Conservation (phyloP, 192 early-diverging fungal species). For the Helicostylum pulchrum region DNA sequence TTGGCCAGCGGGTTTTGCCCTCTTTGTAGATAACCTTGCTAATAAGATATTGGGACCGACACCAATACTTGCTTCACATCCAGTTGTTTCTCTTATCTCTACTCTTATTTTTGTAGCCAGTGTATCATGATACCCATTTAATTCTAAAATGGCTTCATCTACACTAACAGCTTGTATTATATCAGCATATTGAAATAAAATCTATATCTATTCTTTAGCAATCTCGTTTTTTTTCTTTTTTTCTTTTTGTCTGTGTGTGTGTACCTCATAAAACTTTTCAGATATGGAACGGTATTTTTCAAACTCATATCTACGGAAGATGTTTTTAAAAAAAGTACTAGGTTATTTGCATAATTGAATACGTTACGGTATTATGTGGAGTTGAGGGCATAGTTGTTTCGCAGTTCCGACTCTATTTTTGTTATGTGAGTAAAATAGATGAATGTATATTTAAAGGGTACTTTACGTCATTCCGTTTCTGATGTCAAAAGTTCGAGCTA, state of each 20-base stretch:
- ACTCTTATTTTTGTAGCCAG: conserved; percentile 57
- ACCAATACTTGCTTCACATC: conserved; percentile 73
- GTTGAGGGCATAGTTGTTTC: conserved; percentile 57
- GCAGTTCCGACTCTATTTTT: conserved; percentile 57
- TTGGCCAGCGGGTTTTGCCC: conserved; percentile 70
- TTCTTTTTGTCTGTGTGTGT: not conserved
- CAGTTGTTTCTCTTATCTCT: conserved; percentile 45
- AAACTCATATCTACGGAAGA: conserved; percentile 57
- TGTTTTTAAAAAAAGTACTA: conserved; percentile 3
- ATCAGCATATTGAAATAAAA: conserved; percentile 62
- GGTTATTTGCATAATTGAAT: conserved; percentile 14
- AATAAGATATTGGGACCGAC: conserved; percentile 70
- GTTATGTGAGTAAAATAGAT: not conserved
- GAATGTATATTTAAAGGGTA: conserved; percentile 1
- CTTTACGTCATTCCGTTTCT: conserved; percentile 69
- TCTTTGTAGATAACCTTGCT: conserved; percentile 68
- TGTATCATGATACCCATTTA: conserved; percentile 43
- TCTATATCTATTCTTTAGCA: conserved; percentile 22
- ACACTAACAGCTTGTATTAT: conserved; percentile 78
- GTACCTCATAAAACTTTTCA: conserved; percentile 56
- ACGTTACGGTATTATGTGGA: conserved; percentile 61
- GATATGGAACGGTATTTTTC: conserved; percentile 63
- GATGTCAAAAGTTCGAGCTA: conserved; percentile 71
- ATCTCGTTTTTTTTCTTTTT: too few relatives aligned
- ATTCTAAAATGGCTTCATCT: conserved; percentile 83